A percentile compares a stretch with the other conserved stretches of the same genome.
phyloP scores from a whole-genome alignment of 2,329 filamentous ascomycete genomes.

The Claviceps digitariae region DNA sequence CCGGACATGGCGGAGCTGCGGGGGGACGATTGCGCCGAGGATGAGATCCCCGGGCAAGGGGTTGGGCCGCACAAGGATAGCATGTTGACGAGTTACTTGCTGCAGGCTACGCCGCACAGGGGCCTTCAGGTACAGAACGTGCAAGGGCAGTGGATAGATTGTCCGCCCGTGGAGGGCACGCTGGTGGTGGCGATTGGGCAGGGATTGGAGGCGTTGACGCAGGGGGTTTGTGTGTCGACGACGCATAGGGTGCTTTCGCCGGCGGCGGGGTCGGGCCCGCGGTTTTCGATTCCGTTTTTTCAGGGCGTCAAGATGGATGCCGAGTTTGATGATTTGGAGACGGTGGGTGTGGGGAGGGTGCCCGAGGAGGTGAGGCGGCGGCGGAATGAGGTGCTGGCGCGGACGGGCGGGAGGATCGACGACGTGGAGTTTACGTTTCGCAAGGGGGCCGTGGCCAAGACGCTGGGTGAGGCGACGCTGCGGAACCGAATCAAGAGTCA shows the following conservation, averaged over 20 bases:
- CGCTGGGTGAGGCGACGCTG: conserved; percentile 69
- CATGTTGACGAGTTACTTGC: conserved; percentile 69
- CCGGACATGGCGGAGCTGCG: conserved; percentile 52
- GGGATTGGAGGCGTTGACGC: conserved; percentile 72
- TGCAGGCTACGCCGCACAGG: conserved; percentile 63
- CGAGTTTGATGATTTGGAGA: conserved; percentile 63
- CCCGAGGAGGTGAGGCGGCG: conserved; percentile 50
- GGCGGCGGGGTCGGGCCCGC: conserved; percentile 50
- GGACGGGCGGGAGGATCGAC: conserved; percentile 45
- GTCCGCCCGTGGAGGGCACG: conserved; percentile 59
- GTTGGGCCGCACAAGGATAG: conserved; percentile 76
- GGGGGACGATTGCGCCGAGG: conserved; percentile 18
- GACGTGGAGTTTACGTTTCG: conserved; percentile 83
- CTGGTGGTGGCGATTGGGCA: conserved; percentile 82
- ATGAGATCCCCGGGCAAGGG: conserved; percentile 34
- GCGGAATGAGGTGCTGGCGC: conserved; percentile 43
- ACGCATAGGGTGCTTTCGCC: conserved; percentile 77
- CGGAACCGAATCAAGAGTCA: conserved; percentile 79
- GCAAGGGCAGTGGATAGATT: conserved; percentile 67
- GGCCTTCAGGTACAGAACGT: conserved; percentile 78
- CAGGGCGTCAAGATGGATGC: conserved; percentile 73
- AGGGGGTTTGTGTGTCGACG: conserved; percentile 68
- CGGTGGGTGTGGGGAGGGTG: conserved; percentile 39
- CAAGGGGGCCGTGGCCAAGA: conserved; percentile 50
- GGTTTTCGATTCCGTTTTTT: conserved; percentile 78